Evolutionary conservation across 345 rosid genomes (phyloP), one percentile per base, ranked within the genome.

Genomic region (Pugionium cornutum): DNA sequence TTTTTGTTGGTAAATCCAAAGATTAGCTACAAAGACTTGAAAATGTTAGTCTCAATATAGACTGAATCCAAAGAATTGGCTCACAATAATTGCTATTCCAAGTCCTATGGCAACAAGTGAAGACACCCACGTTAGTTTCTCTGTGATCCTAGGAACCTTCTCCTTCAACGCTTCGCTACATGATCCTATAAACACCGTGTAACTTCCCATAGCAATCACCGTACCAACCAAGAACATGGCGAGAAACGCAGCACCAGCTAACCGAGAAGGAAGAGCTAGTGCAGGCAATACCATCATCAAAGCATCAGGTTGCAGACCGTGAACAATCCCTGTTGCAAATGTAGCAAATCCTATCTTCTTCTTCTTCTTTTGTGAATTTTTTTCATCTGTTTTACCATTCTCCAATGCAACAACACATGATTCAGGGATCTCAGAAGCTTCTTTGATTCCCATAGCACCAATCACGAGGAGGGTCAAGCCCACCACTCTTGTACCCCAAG

Each of bases 211-310:
- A 7, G 98, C 87, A 51, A 92, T 72, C 27, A 92, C 98, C 1
- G 98, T 92, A 50, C 96, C 99, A 11, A 88, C 35, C 69, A 92
- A 77, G 82, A 92, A 92, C 97, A 92, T 92, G 26, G 77, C 33
- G 9, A 92, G 87, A 82, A 90, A 94, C 3, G 95, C 96, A 53
- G 95, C 95, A 42, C 99, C 95, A 0, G 95, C 97, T 46, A 86
- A 7, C 4, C 97, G 86, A 35, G 99, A 94, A 67, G 99, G 99
- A 74, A 94, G 80, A 26, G 99, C 99, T 1, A 94, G 84, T 25
- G 99, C 97, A 3, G 99, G 97, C 73, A 94, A 77, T 35, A 94
- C 87, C 89, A 94, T 94, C 99, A 94, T 86, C 65, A 90, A 67
- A 4, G 99, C 99, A 70, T 94, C 99, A 0, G 99, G 99, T 64